A percentile compares a stretch with the other conserved stretches of the same genome.
Conservation (phyloP, 441 rosid genomes). For the Erodium trifolium region DNA sequence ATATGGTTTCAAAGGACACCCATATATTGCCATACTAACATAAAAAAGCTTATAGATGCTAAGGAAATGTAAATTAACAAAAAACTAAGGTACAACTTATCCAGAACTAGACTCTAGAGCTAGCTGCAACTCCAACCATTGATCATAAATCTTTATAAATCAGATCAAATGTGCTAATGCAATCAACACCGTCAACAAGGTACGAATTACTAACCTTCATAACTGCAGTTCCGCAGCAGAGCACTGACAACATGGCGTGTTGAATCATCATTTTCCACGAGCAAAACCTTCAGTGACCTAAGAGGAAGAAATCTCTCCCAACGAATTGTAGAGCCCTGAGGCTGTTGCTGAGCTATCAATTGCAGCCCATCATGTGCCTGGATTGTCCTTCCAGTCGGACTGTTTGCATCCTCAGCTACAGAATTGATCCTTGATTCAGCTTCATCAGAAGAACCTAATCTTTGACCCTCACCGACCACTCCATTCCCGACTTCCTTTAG, state of each 20-base stretch:
- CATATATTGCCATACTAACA: neutral
- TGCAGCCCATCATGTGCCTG: slow-evolving; percentile 35
- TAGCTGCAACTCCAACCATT: neutral
- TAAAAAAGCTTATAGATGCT: neutral
- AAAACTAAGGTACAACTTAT: neutral
- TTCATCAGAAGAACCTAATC: slow-evolving; percentile 37
- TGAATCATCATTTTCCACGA: slow-evolving; percentile 78
- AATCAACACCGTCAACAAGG: neutral
- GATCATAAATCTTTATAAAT: neutral
- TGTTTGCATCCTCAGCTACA: slow-evolving; percentile 24
- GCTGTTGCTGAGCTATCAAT: slow-evolving; percentile 35
- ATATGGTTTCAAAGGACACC: neutral
- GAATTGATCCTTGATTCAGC: slow-evolving; percentile 33
- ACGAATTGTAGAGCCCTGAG: slow-evolving; percentile 33
- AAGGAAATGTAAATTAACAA: neutral
- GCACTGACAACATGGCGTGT: slow-evolving; percentile 77
- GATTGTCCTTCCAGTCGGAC: slow-evolving; percentile 22
- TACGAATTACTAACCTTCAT: slow-evolving; percentile 52
- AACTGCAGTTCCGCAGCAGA: slow-evolving; percentile 69
- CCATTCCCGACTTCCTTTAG: slow-evolving; percentile 36
- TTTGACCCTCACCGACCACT: slow-evolving; percentile 29
- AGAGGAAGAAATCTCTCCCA: slow-evolving; percentile 79
- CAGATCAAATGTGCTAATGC: neutral
- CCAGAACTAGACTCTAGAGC: neutral
- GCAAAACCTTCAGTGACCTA: slow-evolving; percentile 68